These are phyloP conservation scores for Cornus florida DNA, from an alignment of 148 eudicot species.

Conservation along the genomic window DNA sequence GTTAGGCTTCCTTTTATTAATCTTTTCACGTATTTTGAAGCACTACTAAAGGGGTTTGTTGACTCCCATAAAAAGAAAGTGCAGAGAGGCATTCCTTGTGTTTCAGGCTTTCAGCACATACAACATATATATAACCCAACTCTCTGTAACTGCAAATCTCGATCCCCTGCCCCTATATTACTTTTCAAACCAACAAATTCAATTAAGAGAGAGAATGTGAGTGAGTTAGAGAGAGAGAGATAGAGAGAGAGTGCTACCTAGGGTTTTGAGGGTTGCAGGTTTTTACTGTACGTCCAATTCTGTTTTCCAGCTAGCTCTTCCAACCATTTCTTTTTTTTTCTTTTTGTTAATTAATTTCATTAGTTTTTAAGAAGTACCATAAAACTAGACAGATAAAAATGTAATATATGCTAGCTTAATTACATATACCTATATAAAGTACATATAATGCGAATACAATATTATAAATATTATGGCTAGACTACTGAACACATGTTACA, in stretches of 20 bases:
- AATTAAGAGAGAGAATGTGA: constrained; percentile 13
- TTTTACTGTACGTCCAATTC: not conserved
- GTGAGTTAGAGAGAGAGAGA: not conserved
- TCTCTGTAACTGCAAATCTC: constrained; percentile 6
- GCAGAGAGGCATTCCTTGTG: constrained; percentile 21
- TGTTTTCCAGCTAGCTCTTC: not conserved
- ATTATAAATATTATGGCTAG: too few relatives aligned
- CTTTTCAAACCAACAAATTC: not conserved
- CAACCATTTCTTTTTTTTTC: not conserved
- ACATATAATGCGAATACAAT: too few relatives aligned
- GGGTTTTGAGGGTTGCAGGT: not conserved
- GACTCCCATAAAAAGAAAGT: constrained; percentile 15
- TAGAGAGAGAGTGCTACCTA: not conserved
- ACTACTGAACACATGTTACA: too few relatives aligned
- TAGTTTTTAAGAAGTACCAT: too few relatives aligned
- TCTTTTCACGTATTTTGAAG: constrained; percentile 11
- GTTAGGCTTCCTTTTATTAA: not conserved
- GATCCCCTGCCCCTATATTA: not conserved
- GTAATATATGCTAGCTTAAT: too few relatives aligned
- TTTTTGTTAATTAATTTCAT: not conserved
- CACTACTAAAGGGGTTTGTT: not conserved
- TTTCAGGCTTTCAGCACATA: constrained; percentile 18
- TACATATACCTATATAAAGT: too few relatives aligned
- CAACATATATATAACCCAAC: constrained; percentile 12
- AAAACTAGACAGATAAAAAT: too few relatives aligned